Percentiles rank a stretch among this genome's conserved stretches.
Conservation (phyloP, 805 yeast species). For the Candida xiaguanensis region DNA sequence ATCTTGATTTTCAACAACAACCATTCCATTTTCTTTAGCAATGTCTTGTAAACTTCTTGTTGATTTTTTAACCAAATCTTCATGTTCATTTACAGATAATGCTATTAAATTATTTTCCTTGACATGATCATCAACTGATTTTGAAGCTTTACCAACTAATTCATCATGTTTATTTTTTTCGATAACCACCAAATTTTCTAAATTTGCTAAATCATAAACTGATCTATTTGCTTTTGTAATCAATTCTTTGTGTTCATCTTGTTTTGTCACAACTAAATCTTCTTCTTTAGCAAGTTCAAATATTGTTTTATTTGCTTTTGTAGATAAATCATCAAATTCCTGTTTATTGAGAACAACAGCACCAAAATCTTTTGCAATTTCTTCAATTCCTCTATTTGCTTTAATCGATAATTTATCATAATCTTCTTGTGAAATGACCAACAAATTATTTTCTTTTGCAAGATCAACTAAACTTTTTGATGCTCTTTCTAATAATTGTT, state of each 20-base stretch:
- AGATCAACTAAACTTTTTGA: constrained; percentile 6
- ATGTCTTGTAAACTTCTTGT: constrained; percentile 1
- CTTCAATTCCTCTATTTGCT: constrained; percentile 30
- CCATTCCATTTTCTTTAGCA: constrained; percentile 5
- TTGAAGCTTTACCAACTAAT: constrained; percentile 10
- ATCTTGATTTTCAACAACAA: constrained; percentile 9
- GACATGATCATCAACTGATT: constrained; percentile 22
- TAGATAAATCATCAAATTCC: constrained; percentile 5
- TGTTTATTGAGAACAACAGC: constrained; percentile 8
- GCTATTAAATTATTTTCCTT: constrained; percentile 6
- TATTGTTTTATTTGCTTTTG: constrained; percentile 11
- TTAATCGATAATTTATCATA: constrained; percentile 12
- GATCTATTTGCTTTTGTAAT: constrained; percentile 21
- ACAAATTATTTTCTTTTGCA: constrained; percentile 11
- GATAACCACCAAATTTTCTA: constrained; percentile 10
- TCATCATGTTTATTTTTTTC: constrained; percentile 2
- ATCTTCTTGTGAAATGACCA: constrained; percentile 14
- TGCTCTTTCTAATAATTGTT: constrained; percentile 6
- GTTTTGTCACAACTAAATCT: constrained; percentile 11
- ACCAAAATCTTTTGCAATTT: constrained; percentile 13
- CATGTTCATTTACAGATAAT: constrained; percentile 13
- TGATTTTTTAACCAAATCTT: constrained; percentile 4
- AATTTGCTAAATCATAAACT: constrained; percentile 13
- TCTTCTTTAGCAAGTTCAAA: constrained; percentile 5
- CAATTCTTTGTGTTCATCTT: constrained; percentile 11